A percentile compares a stretch with the other conserved stretches of the same genome.
Evolutionary conservation across 495 filamentous ascomycete species (phyloP).

Genomic region (Staphylotrichum tortipilum): DNA sequence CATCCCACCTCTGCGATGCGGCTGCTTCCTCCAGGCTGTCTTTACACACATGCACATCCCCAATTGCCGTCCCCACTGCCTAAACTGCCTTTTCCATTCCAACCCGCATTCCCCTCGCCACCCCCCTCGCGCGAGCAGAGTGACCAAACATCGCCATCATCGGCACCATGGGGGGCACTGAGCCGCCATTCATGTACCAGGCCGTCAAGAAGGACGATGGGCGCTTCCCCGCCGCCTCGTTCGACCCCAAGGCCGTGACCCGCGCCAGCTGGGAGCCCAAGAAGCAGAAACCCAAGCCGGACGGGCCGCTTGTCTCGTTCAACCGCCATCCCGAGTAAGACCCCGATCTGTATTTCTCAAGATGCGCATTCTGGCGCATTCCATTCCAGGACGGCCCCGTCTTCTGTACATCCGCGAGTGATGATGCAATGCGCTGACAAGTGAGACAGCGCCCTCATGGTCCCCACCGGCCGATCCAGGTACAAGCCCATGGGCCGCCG

Average conservation of each 20-base stretch:
- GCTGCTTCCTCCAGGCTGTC: too few species aligned
- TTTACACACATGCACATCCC: too few species aligned
- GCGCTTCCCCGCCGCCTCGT: conserved; percentile 46
- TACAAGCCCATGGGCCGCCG: conserved; percentile 56
- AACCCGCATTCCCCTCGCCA: too few species aligned
- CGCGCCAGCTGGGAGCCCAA: conserved; percentile 57
- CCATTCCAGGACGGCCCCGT: background rate
- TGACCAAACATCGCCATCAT: too few species aligned
- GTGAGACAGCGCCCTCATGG: conserved; percentile 28
- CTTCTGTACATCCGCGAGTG: background rate
- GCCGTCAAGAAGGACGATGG: conserved; percentile 35
- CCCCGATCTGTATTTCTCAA: too few species aligned
- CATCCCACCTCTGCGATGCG: too few species aligned
- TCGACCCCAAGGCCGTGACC: conserved; percentile 77
- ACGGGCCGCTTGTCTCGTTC: conserved; percentile 68
- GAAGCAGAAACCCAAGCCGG: conserved; percentile 55
- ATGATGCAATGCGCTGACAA: conserved; percentile 6
- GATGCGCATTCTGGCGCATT: background rate
- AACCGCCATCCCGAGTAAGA: conserved; percentile 77
- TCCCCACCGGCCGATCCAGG: conserved; percentile 13
- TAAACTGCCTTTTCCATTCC: too few species aligned
- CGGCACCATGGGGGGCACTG: conserved; percentile 49
- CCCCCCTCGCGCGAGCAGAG: too few species aligned
- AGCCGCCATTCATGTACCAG: conserved; percentile 74
- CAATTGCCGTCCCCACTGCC: too few species aligned